Base-by-base conservation (phyloP, 1,139 yeast species). In the Kodamaea sp. region DNA sequence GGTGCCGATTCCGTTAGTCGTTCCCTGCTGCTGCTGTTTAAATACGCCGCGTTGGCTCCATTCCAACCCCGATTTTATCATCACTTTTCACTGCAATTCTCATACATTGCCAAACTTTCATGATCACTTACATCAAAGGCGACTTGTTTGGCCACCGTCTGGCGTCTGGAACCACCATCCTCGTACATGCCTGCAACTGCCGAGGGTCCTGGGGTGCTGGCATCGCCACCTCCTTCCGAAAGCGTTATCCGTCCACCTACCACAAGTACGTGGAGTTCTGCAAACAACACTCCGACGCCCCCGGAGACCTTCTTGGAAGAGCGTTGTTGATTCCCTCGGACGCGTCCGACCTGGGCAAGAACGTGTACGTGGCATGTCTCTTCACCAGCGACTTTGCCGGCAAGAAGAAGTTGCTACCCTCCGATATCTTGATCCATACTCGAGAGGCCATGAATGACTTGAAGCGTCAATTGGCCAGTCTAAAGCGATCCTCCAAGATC, bases 141-240 rank as follows among this genome's bases (percentile, higher is more conserved):
- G 85, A 83, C 47, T 55, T 83, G 9, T 80, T 83, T 44, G 48
- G 61, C 12, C 67, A 72, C 15, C 25, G 41, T 5, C 39, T 38
- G 7, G 37, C 46, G n/a, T 35, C 36, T 3, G 52, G 58, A 0
- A 61, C 63, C 6, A 42, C 74, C 0, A 57, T 81, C 3, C 58
- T 78, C 8, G 83, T 82, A 1, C 95, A 87, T 53, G 81, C 95
- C 0, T 87, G 95, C 52, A 87, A 87, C 51, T 80, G 89, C 34
- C 66, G 70, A 22, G 96, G 95, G 0, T 53, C 71, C 0, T 87
- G 96, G 96, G 94, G 95, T 4, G 92, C 86, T 0, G 96, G 96
- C 0, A 76, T 87, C 2, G 92, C 90, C 0, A 65, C 65, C 2
- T 65, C 57, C 7, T 78, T 84, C 52, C 65, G 66, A 22, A 43